Conservation (phyloP, 768 basidiomycete genomes). For the Pleurotus sapidus region DNA sequence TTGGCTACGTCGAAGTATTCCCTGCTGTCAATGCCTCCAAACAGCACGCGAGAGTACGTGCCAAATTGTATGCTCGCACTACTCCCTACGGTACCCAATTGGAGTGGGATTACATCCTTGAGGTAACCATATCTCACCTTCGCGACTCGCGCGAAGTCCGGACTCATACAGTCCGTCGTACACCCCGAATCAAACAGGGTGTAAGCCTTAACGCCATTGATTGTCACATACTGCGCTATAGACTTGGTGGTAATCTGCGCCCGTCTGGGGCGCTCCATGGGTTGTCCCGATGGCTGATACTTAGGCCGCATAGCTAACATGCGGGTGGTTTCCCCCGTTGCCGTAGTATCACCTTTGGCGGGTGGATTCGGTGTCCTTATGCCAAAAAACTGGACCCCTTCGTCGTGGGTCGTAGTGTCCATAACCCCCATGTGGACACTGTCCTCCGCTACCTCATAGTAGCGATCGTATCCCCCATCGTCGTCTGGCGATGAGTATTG, state of each 20-base stretch:
- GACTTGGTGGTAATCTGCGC: background rate
- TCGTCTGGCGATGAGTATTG: background rate
- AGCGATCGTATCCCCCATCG: background rate
- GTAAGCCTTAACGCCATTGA: slow-evolving; percentile 10
- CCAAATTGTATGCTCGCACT: slow-evolving; percentile 26
- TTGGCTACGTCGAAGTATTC: slow-evolving; percentile 32
- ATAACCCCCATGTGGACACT: background rate
- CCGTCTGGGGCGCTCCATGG: background rate
- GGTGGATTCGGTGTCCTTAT: too few relatives aligned
- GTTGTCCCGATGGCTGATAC: background rate
- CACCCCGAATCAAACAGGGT: slow-evolving; percentile 15
- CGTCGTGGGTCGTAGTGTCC: background rate
- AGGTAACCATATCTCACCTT: slow-evolving; percentile 10
- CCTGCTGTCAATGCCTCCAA: background rate
- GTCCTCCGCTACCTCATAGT: background rate
- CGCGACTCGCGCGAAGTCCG: slow-evolving; percentile 15
- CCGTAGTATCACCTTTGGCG: too few relatives aligned
- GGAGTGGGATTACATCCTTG: slow-evolving; percentile 17
- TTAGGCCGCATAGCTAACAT: background rate
- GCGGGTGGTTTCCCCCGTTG: background rate
- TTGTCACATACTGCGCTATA: background rate
- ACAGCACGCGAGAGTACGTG: slow-evolving; percentile 6
- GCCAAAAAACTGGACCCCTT: background rate
- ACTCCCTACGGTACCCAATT: slow-evolving; percentile 30
- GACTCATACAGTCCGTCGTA: slow-evolving; percentile 16